Conservation (phyloP, 257 asterid genomes). For the Petrea volubilis region DNA sequence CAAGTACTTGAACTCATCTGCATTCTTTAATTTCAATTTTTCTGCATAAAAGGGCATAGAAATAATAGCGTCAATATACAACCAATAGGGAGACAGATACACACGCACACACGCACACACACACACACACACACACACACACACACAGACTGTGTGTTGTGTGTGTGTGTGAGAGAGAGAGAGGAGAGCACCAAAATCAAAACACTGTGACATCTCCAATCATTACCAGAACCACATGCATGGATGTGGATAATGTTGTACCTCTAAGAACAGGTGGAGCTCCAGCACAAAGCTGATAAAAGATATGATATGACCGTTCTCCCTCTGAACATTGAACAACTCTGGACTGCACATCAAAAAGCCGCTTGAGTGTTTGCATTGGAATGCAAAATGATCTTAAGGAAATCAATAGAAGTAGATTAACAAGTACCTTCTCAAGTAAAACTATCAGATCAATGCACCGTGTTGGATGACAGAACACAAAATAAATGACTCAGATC, state of each 20-base stretch:
- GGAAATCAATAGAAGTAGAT: slow-evolving; percentile 15
- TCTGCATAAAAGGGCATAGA: slow-evolving; percentile 36
- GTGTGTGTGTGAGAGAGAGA: neutral
- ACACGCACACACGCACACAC: too few species aligned
- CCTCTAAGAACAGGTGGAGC: slow-evolving; percentile 91
- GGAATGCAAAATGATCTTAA: slow-evolving; percentile 20
- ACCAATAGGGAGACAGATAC: neutral
- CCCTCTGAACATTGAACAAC: slow-evolving; percentile 93
- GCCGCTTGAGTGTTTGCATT: slow-evolving; percentile 25
- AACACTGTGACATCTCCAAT: neutral
- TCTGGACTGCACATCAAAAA: slow-evolving; percentile 75
- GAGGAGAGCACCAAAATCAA: neutral
- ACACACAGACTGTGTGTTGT: too few species aligned
- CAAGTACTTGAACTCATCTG: slow-evolving; percentile 74
- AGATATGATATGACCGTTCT: slow-evolving; percentile 98
- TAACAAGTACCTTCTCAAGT: slow-evolving; percentile 87
- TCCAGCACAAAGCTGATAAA: slow-evolving; percentile 97
- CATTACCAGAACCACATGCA: neutral
- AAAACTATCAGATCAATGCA: slow-evolving; percentile 54
- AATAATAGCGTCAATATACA: neutral
- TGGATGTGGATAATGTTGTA: slow-evolving; percentile 22
- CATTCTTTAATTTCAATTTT: slow-evolving; percentile 57
- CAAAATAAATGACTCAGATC: slow-evolving; percentile 31
- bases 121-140: too few species aligned
- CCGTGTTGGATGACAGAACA: slow-evolving; percentile 32